A percentile compares a stretch with the other conserved stretches of the same genome.
These are phyloP conservation scores for Botrytis pseudocinerea DNA, from an alignment of 2,329 filamentous ascomycete species.

Conservation along the genomic window DNA sequence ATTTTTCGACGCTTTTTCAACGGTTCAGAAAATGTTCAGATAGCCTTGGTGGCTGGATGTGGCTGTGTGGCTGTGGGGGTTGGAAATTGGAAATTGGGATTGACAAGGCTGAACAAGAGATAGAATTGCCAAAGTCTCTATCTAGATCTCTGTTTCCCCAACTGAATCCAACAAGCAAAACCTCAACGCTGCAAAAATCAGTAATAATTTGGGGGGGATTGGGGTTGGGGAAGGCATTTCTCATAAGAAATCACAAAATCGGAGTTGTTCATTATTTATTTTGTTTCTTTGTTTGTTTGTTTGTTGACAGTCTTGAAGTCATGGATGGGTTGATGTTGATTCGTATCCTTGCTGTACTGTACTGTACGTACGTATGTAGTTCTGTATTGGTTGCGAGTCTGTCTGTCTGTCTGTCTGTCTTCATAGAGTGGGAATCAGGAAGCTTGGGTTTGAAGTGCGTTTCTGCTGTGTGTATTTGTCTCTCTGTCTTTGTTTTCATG, in stretches of 20 bases:
- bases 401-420: too few relatives aligned
- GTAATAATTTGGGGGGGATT: neutral
- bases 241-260: neutral
- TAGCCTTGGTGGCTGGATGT: neutral
- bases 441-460: too few relatives aligned
- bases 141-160: conserved; percentile 59
- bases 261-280: neutral
- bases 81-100: neutral
- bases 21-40: neutral
- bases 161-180: conserved; percentile 56
- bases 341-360: neutral
- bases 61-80: neutral
- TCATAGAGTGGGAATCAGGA: too few relatives aligned
- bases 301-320: neutral
- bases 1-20: neutral
- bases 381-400: neutral
- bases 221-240: neutral
- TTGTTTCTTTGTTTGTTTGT: neutral
- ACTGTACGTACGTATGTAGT: too few relatives aligned
- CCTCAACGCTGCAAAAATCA: too few relatives aligned
- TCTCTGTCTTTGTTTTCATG: too few relatives aligned
- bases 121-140: conserved; percentile 52
- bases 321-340: neutral
- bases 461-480: fast-evolving
- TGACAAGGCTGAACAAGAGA: conserved; percentile 50